Percentiles rank a stretch among this genome's conserved stretches.
Evolutionary conservation across 2,329 filamentous ascomycete genomes (phyloP).

Genomic region (Pseudodiploospora longispora): DNA sequence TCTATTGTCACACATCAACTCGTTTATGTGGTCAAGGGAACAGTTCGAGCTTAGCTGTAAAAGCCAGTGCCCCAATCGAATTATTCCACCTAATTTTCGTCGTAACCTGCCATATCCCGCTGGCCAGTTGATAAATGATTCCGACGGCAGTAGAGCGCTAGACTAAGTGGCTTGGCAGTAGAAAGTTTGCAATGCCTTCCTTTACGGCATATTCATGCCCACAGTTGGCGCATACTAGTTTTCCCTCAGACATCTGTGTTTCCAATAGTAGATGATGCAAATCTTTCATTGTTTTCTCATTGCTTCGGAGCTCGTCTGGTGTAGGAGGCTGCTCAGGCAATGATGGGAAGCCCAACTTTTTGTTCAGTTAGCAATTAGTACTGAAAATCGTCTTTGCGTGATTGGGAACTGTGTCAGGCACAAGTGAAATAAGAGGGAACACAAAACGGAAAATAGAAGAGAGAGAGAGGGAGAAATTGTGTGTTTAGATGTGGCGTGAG

Average conservation of each 20-base stretch:
- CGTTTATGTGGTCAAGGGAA: too few relatives aligned
- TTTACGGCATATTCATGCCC: conserved; percentile 91
- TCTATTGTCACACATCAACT: too few relatives aligned
- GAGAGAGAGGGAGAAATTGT: neutral
- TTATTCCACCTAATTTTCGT: neutral
- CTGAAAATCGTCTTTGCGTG: conserved; percentile 6
- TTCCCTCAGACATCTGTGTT: conserved; percentile 83
- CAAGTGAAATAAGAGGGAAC: neutral
- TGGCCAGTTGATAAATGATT: too few relatives aligned
- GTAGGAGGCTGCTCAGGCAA: conserved; percentile 59
- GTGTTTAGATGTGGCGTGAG: neutral
- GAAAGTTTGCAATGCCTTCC: conserved; percentile 93
- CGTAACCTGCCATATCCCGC: neutral
- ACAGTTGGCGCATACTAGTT: conserved; percentile 83
- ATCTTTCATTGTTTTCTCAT: conserved; percentile 66
- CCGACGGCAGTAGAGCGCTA: conserved; percentile 19
- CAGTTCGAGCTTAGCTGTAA: neutral
- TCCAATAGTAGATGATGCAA: conserved; percentile 77
- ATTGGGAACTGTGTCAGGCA: too few relatives aligned
- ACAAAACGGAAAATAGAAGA: neutral
- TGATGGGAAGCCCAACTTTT: conserved; percentile 68
- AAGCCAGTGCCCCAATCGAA: neutral
- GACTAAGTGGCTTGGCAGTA: conserved; percentile 87
- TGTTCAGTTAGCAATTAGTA: neutral
- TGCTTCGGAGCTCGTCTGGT: conserved; percentile 50